phyloP scores from a whole-genome alignment of 2,329 filamentous ascomycete species.

The Venturia oleaginea region DNA sequence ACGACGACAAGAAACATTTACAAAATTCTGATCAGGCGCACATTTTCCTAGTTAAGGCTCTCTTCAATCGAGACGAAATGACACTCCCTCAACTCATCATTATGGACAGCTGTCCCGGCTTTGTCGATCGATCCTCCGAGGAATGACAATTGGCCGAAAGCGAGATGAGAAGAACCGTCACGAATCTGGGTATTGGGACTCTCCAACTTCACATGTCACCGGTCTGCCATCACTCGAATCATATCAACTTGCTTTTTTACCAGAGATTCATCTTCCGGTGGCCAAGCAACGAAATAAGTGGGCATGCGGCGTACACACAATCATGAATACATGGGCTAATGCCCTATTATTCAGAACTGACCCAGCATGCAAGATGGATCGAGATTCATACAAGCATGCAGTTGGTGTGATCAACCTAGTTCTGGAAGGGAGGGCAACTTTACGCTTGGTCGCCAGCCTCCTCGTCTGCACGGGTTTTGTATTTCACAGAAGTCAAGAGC shows the following conservation, averaged over 20 bases:
- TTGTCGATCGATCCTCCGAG: not conserved
- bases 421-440: not conserved
- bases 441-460: not conserved
- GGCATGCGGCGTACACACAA: constrained; percentile 6
- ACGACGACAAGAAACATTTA: no score
- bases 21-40: not conserved
- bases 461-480: not conserved
- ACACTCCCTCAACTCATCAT: not conserved
- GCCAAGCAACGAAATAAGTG: not conserved
- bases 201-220: not conserved
- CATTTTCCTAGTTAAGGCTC: not conserved
- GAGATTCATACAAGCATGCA: not conserved
- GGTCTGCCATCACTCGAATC: not conserved
- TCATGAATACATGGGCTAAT: constrained; percentile 5
- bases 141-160: not conserved
- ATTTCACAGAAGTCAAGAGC: not conserved
- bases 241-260: not conserved
- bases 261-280: not conserved
- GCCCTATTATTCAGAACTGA: not conserved
- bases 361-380: not conserved
- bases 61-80: not conserved
- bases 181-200: not conserved
- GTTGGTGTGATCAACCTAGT: not conserved
- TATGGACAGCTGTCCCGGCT: not conserved
- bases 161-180: not conserved